phyloP scores from a whole-genome alignment of 495 filamentous ascomycete species.

The Astrothelium macrocarpum region DNA sequence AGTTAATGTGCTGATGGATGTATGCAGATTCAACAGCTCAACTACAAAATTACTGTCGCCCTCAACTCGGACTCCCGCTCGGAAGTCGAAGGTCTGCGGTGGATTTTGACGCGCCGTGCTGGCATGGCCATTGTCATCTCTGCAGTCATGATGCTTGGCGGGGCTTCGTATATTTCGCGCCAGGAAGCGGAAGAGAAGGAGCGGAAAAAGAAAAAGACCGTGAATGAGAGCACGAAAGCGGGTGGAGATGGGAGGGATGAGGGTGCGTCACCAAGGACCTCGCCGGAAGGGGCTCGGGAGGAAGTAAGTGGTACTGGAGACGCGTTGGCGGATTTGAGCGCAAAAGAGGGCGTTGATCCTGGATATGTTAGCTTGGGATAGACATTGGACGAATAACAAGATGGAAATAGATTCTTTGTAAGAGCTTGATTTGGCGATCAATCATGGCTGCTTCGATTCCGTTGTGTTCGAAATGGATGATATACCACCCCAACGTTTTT shows the following conservation, averaged over 20 bases:
- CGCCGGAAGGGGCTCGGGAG: not conserved
- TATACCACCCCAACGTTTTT: too few species aligned
- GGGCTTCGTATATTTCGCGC: constrained; percentile 6
- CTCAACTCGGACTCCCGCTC: constrained; percentile 80
- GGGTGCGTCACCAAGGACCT: constrained; percentile 1
- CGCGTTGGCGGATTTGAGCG: constrained; percentile 9
- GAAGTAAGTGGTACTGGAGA: constrained; percentile 8
- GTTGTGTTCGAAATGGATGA: too few species aligned
- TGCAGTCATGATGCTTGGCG: constrained; percentile 24
- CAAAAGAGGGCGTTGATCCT: constrained; percentile 14
- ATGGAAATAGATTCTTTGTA: not conserved
- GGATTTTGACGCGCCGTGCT: constrained; percentile 80
- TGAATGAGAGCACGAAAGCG: not conserved
- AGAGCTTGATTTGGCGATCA: not conserved
- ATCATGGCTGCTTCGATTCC: not conserved
- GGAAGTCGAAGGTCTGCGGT: constrained; percentile 82
- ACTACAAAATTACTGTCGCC: constrained; percentile 83
- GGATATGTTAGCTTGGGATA: constrained; percentile 18
- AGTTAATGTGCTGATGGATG: not conserved
- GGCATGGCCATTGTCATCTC: constrained; percentile 58
- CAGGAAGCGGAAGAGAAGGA: constrained; percentile 16
- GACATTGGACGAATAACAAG: not conserved
- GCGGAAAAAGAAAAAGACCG: constrained; percentile 19
- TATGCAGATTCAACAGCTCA: constrained; percentile 72
- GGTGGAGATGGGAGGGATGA: constrained; percentile 11